These are phyloP conservation scores for Polyporus tsugae DNA, from an alignment of 1,284 basidiomycete species.

Conservation along the genomic window DNA sequence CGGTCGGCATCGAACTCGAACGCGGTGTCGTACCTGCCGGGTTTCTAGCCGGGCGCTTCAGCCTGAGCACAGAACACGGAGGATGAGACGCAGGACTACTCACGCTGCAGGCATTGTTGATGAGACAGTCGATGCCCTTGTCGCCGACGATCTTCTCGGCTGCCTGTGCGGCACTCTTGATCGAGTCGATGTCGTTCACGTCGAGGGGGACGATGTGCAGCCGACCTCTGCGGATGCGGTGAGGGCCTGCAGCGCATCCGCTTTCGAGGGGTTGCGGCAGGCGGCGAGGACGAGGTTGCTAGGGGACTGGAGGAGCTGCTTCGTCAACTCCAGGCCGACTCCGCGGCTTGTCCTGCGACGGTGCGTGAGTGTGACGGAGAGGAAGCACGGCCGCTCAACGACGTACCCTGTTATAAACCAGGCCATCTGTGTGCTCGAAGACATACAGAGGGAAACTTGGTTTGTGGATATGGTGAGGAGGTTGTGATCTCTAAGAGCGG, in stretches of 20 bases:
- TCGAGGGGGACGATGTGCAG: constrained; percentile 47
- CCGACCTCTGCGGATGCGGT: constrained; percentile 32
- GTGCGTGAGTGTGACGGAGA: too few species aligned
- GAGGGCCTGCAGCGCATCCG: constrained; percentile 40
- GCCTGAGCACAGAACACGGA: background rate
- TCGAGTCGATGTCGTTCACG: constrained; percentile 39
- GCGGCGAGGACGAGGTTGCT: constrained; percentile 48
- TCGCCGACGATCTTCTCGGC: constrained; percentile 40
- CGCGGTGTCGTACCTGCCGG: background rate
- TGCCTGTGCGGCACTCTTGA: constrained; percentile 13
- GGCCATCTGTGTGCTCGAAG: background rate
- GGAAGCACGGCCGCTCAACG: background rate
- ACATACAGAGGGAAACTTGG: background rate
- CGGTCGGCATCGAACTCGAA: background rate
- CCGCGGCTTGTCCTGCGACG: constrained; percentile 38
- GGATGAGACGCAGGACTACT: constrained; percentile 11
- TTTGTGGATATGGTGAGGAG: background rate
- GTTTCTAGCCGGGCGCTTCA: background rate
- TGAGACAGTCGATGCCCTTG: constrained; percentile 46
- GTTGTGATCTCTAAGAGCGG: background rate
- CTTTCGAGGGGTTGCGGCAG: constrained; percentile 44
- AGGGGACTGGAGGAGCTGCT: constrained; percentile 43
- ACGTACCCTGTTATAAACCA: constrained; percentile 9
- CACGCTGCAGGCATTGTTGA: constrained; percentile 50
- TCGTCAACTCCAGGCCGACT: constrained; percentile 48